Conservation (phyloP, 1,139 yeast species). For the Saccharomyces hybrid region DNA sequence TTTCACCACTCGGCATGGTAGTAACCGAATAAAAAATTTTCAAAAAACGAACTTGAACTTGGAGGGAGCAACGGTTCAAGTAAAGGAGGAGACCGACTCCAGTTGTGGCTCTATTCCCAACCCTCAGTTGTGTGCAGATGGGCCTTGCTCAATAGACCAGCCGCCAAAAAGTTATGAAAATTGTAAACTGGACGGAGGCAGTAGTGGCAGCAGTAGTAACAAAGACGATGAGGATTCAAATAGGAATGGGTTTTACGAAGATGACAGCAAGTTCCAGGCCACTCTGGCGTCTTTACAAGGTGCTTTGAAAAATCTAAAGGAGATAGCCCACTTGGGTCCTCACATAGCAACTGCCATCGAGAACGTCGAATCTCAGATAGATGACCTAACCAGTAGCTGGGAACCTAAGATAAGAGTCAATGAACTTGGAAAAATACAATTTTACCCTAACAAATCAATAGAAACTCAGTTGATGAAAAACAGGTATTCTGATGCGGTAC, state of each 20-base stretch:
- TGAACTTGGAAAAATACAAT: conserved; percentile 4
- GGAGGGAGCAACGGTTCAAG: neutral
- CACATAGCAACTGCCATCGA: conserved; percentile 12
- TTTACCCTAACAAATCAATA: conserved; percentile 14
- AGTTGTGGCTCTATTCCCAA: too few species aligned
- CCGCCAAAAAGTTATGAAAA: neutral
- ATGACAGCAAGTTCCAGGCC: neutral
- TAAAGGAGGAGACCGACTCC: too few species aligned
- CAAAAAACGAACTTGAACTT: neutral
- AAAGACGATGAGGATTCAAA: neutral
- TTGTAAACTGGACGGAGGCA: neutral
- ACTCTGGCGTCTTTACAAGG: neutral
- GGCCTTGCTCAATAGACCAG: neutral
- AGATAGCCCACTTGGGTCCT: conserved; percentile 2
- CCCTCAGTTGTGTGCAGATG: neutral
- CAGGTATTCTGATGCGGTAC: conserved; percentile 20
- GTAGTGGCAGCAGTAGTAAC: neutral
- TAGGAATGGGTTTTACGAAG: neutral
- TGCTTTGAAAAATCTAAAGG: neutral
- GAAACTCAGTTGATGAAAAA: conserved; percentile 26
- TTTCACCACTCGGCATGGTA: conserved; percentile 6
- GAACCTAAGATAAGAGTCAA: conserved; percentile 15
- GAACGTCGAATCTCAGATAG: conserved; percentile 14
- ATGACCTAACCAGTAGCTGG: conserved; percentile 15
- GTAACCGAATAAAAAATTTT: neutral